Conservation (phyloP, 352 stramenopile genomes). For the Lagenidium giganteum region DNA sequence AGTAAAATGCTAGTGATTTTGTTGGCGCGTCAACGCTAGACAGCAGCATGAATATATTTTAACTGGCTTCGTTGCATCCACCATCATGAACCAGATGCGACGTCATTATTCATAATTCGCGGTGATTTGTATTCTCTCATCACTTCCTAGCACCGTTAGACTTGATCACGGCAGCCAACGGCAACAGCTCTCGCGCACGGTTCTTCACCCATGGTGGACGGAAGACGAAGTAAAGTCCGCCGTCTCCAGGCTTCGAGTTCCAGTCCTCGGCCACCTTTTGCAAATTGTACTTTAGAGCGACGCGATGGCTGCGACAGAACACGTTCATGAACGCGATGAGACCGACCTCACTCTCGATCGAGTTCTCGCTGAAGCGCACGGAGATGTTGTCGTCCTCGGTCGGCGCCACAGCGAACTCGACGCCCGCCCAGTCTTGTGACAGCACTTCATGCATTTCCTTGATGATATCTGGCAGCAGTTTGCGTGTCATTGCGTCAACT, state of each 20-base stretch:
- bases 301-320: conserved; percentile 55
- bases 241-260: conserved; percentile 32
- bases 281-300: conserved; percentile 66
- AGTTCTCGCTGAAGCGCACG: conserved; percentile 43
- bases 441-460: conserved; percentile 67
- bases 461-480: conserved; percentile 65
- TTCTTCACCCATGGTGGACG: conserved; percentile 30
- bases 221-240: conserved; percentile 39
- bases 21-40: too few relatives aligned
- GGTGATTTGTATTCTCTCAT: too few relatives aligned
- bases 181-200: conserved; percentile 13
- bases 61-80: too few relatives aligned
- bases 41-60: too few relatives aligned
- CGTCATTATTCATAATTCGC: too few relatives aligned
- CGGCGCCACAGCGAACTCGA: conserved; percentile 40
- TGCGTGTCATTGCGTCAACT: conserved; percentile 56
- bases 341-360: conserved; percentile 46
- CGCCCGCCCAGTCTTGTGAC: conserved; percentile 50
- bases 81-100: too few relatives aligned
- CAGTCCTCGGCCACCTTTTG: conserved; percentile 80
- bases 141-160: too few relatives aligned
- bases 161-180: too few relatives aligned
- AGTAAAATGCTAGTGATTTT: too few relatives aligned
- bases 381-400: conserved; percentile 62
- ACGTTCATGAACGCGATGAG: conserved; percentile 84